Base-by-base conservation (phyloP, 495 filamentous ascomycete species). In the Rhypophila decipiens region DNA sequence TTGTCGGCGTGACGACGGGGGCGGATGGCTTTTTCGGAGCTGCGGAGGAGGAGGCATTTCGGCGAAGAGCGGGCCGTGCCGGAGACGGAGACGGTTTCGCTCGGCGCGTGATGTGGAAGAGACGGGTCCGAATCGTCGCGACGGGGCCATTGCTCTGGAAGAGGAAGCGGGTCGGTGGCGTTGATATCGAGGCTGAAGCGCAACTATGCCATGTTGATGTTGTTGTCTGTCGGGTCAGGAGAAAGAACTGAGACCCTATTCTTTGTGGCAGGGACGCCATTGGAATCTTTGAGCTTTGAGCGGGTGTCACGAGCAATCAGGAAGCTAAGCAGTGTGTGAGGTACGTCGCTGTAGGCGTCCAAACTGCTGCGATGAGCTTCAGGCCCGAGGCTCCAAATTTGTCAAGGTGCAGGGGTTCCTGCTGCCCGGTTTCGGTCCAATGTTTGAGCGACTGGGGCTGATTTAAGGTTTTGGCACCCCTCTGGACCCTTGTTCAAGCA, bases 381-480 rank as follows among this genome's bases (percentile, higher is more conserved):
- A 33, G 29, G 29, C 13, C 29, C 29, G 29, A n/a, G 29, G 31
- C 8, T n/a, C 21, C 13, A 40, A 23, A 2, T 18, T 40, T 18
- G 2, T 8, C 15, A 38, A 10, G 9, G 19, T 15, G n/a, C 35
- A 35, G 17, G 17, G 12, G 12, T 35, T 15, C 12, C 12, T 11
- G 12, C 31, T 35, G 31, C 24, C 43, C 29, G 47, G 47, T 42
- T 29, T 33, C 47, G 24, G 47, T 31, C 37, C 47, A 49, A 49
- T 42, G 38, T 36, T 49, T 49, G 15, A 21, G 47, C 37, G 46
- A 37, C n/a, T 38, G 7, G 10, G 15, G 7, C 19, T n/a, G n/a
- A n/a, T n/a, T n/a, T n/a, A n/a, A n/a, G n/a, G n/a, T n/a, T n/a
- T n/a, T n/a, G n/a, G n/a, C n/a, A n/a, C n/a, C n/a, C n/a, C n/a